Evolutionary conservation across 306 rosid species (phyloP).

Genomic region (Cucurbita maxima): DNA sequence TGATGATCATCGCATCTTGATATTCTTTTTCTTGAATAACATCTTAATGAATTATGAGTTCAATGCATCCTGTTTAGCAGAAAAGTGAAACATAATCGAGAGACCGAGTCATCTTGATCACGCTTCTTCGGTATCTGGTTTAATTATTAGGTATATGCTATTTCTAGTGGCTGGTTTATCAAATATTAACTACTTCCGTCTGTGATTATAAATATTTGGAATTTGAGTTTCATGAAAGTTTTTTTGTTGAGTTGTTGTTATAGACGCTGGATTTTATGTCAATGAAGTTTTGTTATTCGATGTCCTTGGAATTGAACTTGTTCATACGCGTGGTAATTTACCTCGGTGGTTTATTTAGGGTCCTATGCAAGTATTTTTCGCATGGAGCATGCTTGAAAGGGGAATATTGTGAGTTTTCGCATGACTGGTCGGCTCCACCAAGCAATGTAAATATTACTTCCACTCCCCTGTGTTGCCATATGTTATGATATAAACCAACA

Average conservation of each 20-base stretch:
- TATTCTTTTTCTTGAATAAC: not conserved
- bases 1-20: not conserved
- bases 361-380: conserved; percentile 88
- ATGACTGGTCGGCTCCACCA: conserved; percentile 79
- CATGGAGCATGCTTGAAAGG: conserved; percentile 97
- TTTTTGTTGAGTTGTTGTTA: not conserved
- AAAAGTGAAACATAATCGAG: not conserved
- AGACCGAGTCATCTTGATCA: not conserved
- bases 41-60: too few relatives aligned
- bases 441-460: conserved; percentile 44
- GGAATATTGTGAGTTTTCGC: conserved; percentile 92
- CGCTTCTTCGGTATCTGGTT: not conserved
- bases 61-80: too few relatives aligned
- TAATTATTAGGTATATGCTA: not conserved
- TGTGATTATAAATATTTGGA: not conserved
- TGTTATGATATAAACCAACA: not conserved
- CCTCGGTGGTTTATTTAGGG: conserved; percentile 32
- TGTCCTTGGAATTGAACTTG: not conserved
- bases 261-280: not conserved
- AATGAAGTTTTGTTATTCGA: not conserved
- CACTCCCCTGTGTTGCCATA: not conserved
- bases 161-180: not conserved
- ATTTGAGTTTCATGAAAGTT: not conserved
- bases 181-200: too few relatives aligned
- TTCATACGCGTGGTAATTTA: conserved; percentile 1